Base-by-base conservation (phyloP, 352 stramenopile genomes). In the Phytophthora pini region DNA sequence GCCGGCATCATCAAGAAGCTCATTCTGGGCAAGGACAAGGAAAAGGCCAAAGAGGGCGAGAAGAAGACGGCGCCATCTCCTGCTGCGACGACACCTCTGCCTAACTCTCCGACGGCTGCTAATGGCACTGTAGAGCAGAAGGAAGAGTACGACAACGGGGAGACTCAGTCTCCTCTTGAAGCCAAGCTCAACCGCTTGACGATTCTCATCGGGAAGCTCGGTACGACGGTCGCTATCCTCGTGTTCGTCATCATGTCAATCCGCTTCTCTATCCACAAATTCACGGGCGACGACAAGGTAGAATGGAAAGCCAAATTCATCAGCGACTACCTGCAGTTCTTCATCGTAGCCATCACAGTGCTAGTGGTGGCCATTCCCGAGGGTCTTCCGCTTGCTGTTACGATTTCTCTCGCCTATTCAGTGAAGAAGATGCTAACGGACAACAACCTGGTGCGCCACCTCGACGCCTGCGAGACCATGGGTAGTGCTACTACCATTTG, bases 281-380 rank as follows among this genome's bases (percentile, higher is more conserved):
- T 92, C 46, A 76, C 61, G n/a, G 67, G 71, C 15, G 55, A 76
- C 9, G 44, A 79, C 0, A 74, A 71, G 20, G 51, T 72, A 34
- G 32, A 55, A 24, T 91, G 80, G 84, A 60, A 72, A 31, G 77
- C 69, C 57, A 79, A 80, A 34, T 92, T 80, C 65, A 46, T 88
- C 39, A 82, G 72, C 54, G 57, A 88, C 43, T 92, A 93, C 53
- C 68, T 97, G 1, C 62, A 89, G 45, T 94, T 90, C 61, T 96
- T 97, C 71, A 93, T 97, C 43, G 84, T 87, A 5, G 77, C 75
- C 6, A 94, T 97, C 63, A 97, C 90, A 1, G 89, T 96, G 36
- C 82, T 99, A 1, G 97, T 99, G 27, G 98, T 99, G 5, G 97
- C 97, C 17, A 98, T 99, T 38, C 97, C 97, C 0, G 97, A 99